These are phyloP conservation scores for Carex myosuroides DNA, from an alignment of 176 grass and related monocot genomes.

Conservation along the genomic window DNA sequence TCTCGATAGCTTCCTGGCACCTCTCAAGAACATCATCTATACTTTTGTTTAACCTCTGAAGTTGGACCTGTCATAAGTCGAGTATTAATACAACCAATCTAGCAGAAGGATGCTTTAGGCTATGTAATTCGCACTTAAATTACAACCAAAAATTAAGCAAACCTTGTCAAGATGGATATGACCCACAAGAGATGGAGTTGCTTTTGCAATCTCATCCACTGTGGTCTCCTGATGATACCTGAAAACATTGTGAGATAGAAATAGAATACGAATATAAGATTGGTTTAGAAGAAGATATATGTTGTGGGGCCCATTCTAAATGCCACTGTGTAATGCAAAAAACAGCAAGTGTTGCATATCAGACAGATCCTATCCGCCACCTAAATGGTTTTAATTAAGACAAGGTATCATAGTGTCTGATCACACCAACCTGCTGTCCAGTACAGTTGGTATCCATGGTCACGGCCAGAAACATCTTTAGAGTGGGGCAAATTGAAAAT, in stretches of 20 bases:
- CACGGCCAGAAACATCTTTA: neutral
- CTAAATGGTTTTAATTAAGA: neutral
- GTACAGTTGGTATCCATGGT: neutral
- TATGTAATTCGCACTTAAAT: constrained; percentile 12
- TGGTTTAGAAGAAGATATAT: constrained; percentile 5
- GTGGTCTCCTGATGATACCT: constrained; percentile 60
- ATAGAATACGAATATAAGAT: constrained; percentile 8
- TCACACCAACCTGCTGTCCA: neutral
- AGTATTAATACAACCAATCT: constrained; percentile 3
- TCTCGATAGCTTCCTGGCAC: constrained; percentile 56
- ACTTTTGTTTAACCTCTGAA: constrained; percentile 57
- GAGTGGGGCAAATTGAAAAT: neutral
- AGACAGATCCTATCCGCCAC: neutral
- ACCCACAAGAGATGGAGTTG: constrained; percentile 56
- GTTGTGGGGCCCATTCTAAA: neutral
- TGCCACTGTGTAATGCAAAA: neutral
- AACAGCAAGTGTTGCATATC: neutral
- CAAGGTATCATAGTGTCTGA: neutral
- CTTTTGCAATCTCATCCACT: constrained; percentile 43
- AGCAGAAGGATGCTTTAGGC: neutral
- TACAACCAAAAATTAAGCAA: neutral
- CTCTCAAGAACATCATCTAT: constrained; percentile 51
- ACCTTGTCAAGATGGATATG: constrained; percentile 92
- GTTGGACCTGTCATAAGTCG: constrained; percentile 38
- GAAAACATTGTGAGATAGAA: constrained; percentile 19